phyloP scores from a whole-genome alignment of 306 rosid genomes.

The Mimosa bimucronata region DNA sequence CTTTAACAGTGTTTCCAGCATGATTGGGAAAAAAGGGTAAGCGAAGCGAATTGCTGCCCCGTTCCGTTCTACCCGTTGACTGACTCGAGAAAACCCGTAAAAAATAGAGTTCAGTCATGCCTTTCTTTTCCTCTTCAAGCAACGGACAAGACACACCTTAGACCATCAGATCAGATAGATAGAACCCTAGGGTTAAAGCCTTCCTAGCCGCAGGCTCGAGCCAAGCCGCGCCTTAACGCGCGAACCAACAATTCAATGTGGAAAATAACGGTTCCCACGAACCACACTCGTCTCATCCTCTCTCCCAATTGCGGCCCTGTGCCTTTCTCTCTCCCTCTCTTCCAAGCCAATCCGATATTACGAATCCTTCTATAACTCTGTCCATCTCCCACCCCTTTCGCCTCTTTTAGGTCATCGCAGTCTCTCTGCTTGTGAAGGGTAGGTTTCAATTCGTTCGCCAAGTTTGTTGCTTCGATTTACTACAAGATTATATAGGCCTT shows the following conservation, averaged over 20 bases:
- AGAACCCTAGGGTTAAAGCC: conserved; percentile 24
- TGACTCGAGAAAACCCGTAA: not conserved
- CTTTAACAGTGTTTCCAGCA: not conserved
- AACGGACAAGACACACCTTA: not conserved
- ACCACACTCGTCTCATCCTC: conserved; percentile 55
- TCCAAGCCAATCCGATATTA: conserved; percentile 43
- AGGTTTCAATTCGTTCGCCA: conserved; percentile 22
- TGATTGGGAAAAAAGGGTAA: not conserved
- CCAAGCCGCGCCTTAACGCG: conserved; percentile 55
- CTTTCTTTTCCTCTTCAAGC: not conserved
- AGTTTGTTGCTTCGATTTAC: conserved; percentile 10
- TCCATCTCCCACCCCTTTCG: not conserved
- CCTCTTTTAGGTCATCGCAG: conserved; percentile 39
- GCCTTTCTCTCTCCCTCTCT: conserved; percentile 29
- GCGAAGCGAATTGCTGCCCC: not conserved
- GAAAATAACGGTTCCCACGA: conserved; percentile 57
- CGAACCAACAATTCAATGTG: conserved; percentile 45
- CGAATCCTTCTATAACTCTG: conserved; percentile 27
- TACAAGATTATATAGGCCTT: conserved; percentile 24
- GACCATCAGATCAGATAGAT: not conserved
- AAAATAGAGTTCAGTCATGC: not conserved
- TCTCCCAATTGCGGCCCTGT: conserved; percentile 28
- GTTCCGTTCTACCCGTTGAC: not conserved
- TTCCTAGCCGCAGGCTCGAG: conserved; percentile 43
- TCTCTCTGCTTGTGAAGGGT: conserved; percentile 40